Conservation (phyloP, 139 green algal genomes). For the Mesotaenium endlicherianum region DNA sequence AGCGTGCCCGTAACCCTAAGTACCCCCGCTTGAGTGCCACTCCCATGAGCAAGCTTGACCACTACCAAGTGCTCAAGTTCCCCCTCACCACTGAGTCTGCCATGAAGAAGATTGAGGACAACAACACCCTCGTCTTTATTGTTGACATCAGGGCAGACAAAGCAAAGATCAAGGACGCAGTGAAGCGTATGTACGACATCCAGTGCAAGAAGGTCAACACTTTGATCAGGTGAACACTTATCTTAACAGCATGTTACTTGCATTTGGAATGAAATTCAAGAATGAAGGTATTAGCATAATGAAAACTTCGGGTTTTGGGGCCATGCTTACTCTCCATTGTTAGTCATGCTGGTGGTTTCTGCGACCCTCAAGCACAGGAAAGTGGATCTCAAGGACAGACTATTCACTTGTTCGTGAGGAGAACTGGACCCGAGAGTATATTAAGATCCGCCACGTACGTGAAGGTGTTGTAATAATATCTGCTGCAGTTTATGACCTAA, state of each 20-base stretch:
- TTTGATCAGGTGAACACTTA: conserved; percentile 75
- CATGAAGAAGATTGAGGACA: conserved; percentile 99
- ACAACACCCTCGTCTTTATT: conserved; percentile 99
- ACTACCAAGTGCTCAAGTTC: conserved; percentile 85
- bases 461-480: no score
- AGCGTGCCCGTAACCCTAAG: conserved; percentile 60
- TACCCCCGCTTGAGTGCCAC: conserved; percentile 53
- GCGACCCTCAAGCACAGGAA: no score
- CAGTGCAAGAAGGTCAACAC: conserved; percentile 98
- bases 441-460: no score
- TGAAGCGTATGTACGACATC: conserved; percentile 96
- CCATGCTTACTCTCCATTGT: no score
- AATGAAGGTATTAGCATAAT: background rate
- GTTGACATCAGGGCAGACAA: conserved; percentile 71
- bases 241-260: background rate
- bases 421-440: no score
- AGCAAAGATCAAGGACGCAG: conserved; percentile 90
- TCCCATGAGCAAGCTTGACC: conserved; percentile 53
- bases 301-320: no score
- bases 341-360: no score
- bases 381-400: no score
- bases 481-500: no score
- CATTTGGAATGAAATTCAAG: background rate
- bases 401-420: no score
- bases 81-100: conserved; percentile 97